A percentile compares a stretch with the other conserved stretches of the same genome.
These are phyloP conservation scores for Exophiala bonariae DNA, from an alignment of 2,329 filamentous ascomycete genomes.

Conservation along the genomic window DNA sequence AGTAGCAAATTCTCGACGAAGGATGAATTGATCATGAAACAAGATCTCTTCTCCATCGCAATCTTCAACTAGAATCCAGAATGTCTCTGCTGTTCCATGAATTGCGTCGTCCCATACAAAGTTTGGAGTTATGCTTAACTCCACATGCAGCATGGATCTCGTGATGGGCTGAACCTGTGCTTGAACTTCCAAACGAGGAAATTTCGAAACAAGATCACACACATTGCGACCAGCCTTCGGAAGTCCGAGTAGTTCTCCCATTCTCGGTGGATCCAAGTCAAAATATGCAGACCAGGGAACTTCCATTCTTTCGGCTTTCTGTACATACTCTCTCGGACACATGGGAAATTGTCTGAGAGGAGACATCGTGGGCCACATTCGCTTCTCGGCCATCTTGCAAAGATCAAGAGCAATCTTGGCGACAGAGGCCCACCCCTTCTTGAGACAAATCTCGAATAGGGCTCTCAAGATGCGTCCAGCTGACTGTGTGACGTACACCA, in stretches of 20 bases:
- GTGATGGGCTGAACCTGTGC: constrained; percentile 95
- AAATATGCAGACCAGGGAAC: constrained; percentile 94
- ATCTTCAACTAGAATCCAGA: constrained; percentile 97
- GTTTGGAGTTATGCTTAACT: constrained; percentile 87
- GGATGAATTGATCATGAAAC: constrained; percentile 89
- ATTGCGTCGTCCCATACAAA: constrained; percentile 93
- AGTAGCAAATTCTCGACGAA: constrained; percentile 84
- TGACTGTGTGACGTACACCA: constrained; percentile 98
- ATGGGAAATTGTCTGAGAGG: constrained; percentile 85
- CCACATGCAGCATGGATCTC: constrained; percentile 84
- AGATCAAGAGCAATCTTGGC: constrained; percentile 89
- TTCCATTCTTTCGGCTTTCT: constrained; percentile 92
- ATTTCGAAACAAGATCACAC: constrained; percentile 84
- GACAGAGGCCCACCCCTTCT: constrained; percentile 93
- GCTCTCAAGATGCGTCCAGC: constrained; percentile 93
- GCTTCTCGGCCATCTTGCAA: constrained; percentile 98
- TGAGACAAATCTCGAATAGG: constrained; percentile 95
- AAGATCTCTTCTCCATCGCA: constrained; percentile 95
- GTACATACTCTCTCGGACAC: constrained; percentile 80
- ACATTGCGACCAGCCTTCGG: constrained; percentile 84
- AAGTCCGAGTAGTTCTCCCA: constrained; percentile 91
- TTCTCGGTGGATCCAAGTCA: constrained; percentile 90
- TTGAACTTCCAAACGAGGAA: constrained; percentile 87
- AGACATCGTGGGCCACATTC: constrained; percentile 99
- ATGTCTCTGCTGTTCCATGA: constrained; percentile 85